phyloP scores from a whole-genome alignment of 2,329 filamentous ascomycete genomes.

The Macrophomina phaseolina region DNA sequence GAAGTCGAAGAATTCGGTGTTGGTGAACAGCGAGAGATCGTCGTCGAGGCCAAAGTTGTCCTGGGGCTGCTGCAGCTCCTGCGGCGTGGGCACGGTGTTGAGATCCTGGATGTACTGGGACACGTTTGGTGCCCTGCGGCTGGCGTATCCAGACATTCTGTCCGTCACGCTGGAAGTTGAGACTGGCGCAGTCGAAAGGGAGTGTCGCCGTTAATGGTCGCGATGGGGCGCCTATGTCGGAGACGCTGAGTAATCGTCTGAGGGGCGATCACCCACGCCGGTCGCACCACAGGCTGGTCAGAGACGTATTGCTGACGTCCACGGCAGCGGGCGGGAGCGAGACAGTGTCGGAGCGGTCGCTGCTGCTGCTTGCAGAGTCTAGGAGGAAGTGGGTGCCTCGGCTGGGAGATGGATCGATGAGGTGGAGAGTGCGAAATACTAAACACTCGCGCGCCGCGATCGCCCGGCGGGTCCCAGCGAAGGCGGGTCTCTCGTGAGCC shows the following conservation, averaged over 20 bases:
- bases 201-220: conserved; percentile 20
- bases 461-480: conserved; percentile 10
- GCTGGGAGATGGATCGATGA: conserved; percentile 10
- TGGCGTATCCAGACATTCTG: conserved; percentile 74
- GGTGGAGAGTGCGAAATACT: conserved; percentile 14
- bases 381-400: conserved; percentile 7
- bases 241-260: conserved; percentile 26
- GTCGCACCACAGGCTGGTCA: neutral
- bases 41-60: conserved; percentile 49
- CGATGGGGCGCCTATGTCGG: conserved; percentile 19
- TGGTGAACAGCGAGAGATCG: conserved; percentile 62
- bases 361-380: neutral
- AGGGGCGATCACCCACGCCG: conserved; percentile 11
- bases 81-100: conserved; percentile 67
- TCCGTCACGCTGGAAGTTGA: conserved; percentile 49
- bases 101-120: conserved; percentile 87
- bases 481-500: conserved; percentile 22
- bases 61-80: conserved; percentile 33
- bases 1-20: conserved; percentile 69
- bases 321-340: neutral
- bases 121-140: conserved; percentile 82
- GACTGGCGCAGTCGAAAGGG: conserved; percentile 14
- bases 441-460: conserved; percentile 14
- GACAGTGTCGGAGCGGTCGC: conserved; percentile 2
- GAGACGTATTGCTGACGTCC: neutral